Evolutionary conservation across 2,329 filamentous ascomycete genomes (phyloP).

Genomic region (Grosmannia serpens): DNA sequence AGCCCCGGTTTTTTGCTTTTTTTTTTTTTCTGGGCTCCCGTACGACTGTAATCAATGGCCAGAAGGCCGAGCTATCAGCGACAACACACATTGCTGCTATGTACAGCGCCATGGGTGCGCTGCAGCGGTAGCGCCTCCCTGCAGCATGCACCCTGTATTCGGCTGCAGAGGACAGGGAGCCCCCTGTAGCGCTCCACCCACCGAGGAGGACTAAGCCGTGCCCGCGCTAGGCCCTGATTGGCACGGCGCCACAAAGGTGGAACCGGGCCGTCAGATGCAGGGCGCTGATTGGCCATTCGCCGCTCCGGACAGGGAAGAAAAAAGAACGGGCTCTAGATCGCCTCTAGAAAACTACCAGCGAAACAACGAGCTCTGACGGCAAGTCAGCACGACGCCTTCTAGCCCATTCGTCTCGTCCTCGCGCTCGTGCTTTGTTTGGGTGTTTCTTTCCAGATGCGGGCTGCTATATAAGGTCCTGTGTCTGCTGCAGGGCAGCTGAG

Average conservation of each 20-base stretch:
- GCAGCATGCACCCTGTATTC: background rate
- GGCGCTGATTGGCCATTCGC: background rate
- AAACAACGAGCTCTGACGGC: background rate
- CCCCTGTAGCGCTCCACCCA: background rate
- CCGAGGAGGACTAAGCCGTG: background rate
- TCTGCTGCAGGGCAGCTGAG: background rate
- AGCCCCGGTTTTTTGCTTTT: background rate
- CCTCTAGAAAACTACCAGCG: background rate
- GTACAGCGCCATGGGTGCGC: background rate
- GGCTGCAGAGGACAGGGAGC: background rate
- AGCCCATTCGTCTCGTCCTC: conserved; percentile 1
- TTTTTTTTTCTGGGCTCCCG: background rate
- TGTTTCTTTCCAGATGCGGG: background rate
- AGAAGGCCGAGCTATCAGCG: background rate
- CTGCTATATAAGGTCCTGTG: background rate
- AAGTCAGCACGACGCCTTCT: background rate
- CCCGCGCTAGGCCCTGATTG: background rate
- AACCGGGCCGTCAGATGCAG: background rate
- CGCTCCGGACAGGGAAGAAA: background rate
- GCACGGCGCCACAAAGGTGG: background rate
- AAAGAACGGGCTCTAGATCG: conserved; percentile 2
- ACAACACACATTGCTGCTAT: background rate
- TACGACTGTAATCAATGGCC: background rate
- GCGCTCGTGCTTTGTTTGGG: background rate
- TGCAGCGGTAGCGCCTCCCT: background rate